Percentiles rank a stretch among this genome's conserved stretches.
These are phyloP conservation scores for Lomentospora prolificans DNA, from an alignment of 2,329 filamentous ascomycete genomes.

Conservation along the genomic window DNA sequence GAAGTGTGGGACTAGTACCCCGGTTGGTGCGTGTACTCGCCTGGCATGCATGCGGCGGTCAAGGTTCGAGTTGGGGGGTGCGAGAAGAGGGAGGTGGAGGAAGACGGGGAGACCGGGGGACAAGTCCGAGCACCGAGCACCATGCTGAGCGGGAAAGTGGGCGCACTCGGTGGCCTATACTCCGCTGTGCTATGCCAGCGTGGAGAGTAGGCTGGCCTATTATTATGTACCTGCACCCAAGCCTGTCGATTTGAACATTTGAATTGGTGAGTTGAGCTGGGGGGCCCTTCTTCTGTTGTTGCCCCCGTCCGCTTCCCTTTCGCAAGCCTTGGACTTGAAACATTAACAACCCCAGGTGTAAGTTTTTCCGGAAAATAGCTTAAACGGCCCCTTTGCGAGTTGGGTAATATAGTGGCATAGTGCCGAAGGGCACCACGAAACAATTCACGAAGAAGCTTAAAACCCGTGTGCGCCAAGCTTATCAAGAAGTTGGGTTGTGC, in stretches of 20 bases:
- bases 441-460: not conserved
- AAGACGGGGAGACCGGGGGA: not conserved
- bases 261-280: not conserved
- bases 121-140: constrained; percentile 1
- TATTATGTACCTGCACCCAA: not conserved
- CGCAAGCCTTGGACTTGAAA: not conserved
- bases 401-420: not conserved
- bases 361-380: not conserved
- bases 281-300: not conserved
- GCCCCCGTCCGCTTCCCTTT: not conserved
- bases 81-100: too few relatives aligned
- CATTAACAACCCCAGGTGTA: not conserved
- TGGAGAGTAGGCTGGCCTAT: too few relatives aligned
- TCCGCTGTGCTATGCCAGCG: not conserved
- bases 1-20: too few relatives aligned
- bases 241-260: not conserved
- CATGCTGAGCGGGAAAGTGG: not conserved
- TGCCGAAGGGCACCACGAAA: not conserved
- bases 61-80: not conserved
- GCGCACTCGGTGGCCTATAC: not conserved
- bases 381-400: not conserved
- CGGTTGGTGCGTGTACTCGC: not conserved
- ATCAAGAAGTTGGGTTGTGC: too few relatives aligned
- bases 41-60: not conserved
- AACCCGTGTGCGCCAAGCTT: too few relatives aligned